Base-by-base conservation (phyloP, 306 rosid species). In the Sicyos edulis region DNA sequence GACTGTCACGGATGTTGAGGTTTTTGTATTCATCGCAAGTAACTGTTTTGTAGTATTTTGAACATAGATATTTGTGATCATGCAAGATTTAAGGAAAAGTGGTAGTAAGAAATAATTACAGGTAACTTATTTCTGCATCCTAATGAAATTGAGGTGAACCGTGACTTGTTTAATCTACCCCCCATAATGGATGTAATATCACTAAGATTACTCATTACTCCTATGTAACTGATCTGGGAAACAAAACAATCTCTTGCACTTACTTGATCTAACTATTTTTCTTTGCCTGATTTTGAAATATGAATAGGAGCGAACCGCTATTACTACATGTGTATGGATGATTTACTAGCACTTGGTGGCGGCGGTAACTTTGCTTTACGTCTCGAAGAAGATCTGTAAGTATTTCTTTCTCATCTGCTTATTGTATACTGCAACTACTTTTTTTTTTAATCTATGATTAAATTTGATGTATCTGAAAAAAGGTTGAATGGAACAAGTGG, bases 401-500 rank as follows among this genome's bases (percentile, higher is more conserved):
- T 78, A 50, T 50, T 40, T 21, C 14, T 45, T 79, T 61, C 13
- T 49, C 19, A 45, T 68, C 10, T 11, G 26, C 49, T 72, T 60
- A 32, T 37, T 50, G 54, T 37, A 65, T 58, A 26, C 61, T 16
- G 53, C 7, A 19, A 44, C 34, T 11, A 12, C 54, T 45, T 66
- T 14, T 21, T 26, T 26, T 26, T 26, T 26, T 26, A 26, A 21
- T 66, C 54, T 45, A 37, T 37, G 37, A 11, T 37, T 49, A 45
- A 66, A 45, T 45, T 8, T 45, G 45, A 7, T 20, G n/a, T 0
- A 21, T 42, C 72, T 42, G 26, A 44, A 67, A 80, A 73, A 62
- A 95, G 97, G 84, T 91, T 91, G 79, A 83, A 75, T 12, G 99
- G 97, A 78, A 86, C 91, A 44, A 95, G 99, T 72, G 97, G 99